Evolutionary conservation across 2,329 filamentous ascomycete genomes (phyloP), one percentile per base, ranked within the genome.

Genomic region (Botrytis hyacinthi): DNA sequence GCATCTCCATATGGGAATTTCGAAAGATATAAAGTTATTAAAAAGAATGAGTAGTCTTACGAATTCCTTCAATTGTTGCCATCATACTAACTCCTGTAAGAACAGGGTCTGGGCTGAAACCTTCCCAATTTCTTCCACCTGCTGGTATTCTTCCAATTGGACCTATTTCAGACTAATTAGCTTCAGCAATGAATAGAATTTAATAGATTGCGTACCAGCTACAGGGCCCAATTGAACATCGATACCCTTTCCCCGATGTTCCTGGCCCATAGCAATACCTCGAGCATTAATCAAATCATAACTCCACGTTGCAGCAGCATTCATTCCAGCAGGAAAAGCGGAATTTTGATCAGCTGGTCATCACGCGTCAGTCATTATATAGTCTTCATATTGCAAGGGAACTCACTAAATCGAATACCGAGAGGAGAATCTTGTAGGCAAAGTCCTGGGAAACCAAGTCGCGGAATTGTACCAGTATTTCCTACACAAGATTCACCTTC

Each of bases 301-400:
- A 81, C 92, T 90, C 81, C 90, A 95, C 0, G 92, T 94, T 9
- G 92, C 91, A 9, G 91, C 92, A 0, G 87, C 88, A 0, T 91
- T 94, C 79, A 95, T 92, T 32, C 93, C 93, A 14, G 92, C 87
- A 0, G 93, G 93, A 78, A 95, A 96, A 0, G 89, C 91, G 0
- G 92, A 94, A 70, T 91, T 89, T 73, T 92, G 88, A 78, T 94
- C 92, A 1, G 91, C 89, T 77, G 63, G 46, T 32, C 4, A 9
- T 54, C 14, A 62, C 20, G 16, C 26, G 26, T 35, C 7, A 42
- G 87, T 12, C 94, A 84, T 2, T 91, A 10, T 37, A 35, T 6
- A 42, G 20, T 0, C n/a, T 51, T 57, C 26, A 22, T 7, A 10
- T 7, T 35, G 37, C 18, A 26, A 3, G 16, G 35, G n/a, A 20